Base-by-base conservation (phyloP, 2,329 filamentous ascomycete genomes). In the Basipetospora chlamydospora region DNA sequence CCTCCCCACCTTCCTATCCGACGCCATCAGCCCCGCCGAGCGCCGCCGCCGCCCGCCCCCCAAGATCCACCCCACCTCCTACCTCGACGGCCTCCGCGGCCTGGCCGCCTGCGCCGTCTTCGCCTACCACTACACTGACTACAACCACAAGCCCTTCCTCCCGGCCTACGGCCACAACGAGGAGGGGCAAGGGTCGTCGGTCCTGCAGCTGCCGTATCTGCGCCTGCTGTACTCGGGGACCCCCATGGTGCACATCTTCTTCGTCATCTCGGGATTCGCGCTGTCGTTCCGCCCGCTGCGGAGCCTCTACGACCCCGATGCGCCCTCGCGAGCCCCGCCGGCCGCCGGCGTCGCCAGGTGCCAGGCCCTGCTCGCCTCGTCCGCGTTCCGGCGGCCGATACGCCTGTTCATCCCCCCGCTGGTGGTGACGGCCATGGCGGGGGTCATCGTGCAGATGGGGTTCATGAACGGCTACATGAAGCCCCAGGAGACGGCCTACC, bases 241-340 rank as follows among this genome's bases (percentile, higher is more conserved):
- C 3, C 63, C 68, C 0, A 70, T 69, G 45, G 71, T 76, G 26
- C 68, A 64, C 50, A 53, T 74, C 43, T 77, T 77, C 57, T 77
- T 75, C 47, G 64, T 75, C 46, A 68, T 76, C 30, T 73, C 69
- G 1, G 72, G 72, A 15, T 77, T 74, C 50, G 73, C 70, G 3
- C 57, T 78, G 10, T 67, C 64, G 21, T 62, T 74, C 38, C 61
- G 61, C 31, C 64, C 67, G 1, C 45, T 72, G n/a, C 65, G 61
- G 42, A 55, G 67, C 33, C 50, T 57, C 17, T 59, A 60, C 29
- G 53, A 44, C 38, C 51, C 54, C n/a, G 45, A 46, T 26, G 67
- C 21, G 64, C 63, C 1, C 64, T 64, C 15, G 68, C 66, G 47
- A 64, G 63, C 3, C 54, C 72, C 10, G 60, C 59, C 15, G 53